Evolutionary conservation across 202 grass and related monocot species (phyloP).

Genomic region (Musa balbisiana): DNA sequence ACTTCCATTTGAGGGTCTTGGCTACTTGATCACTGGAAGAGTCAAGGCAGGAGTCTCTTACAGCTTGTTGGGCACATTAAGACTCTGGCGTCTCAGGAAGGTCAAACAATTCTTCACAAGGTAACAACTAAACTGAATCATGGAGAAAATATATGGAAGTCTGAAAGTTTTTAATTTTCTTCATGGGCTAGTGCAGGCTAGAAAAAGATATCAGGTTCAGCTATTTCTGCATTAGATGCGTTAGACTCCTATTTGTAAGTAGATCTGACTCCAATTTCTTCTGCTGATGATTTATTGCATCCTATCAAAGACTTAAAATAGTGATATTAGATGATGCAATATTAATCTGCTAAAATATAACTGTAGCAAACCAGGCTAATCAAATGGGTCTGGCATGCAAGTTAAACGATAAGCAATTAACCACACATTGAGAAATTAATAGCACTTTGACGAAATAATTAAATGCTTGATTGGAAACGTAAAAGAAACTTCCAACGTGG

Average conservation of each 20-base stretch:
- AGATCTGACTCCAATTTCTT: not conserved
- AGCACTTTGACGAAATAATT: not conserved
- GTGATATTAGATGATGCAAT: too few species aligned
- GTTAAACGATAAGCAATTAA: too few species aligned
- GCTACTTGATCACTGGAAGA: slow-evolving; percentile 66
- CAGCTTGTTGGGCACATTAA: slow-evolving; percentile 62
- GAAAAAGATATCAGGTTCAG: slow-evolving; percentile 98
- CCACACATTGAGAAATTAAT: too few species aligned
- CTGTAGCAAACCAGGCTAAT: too few species aligned
- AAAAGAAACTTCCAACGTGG: not conserved
- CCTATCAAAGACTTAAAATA: too few species aligned
- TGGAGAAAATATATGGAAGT: too few species aligned
- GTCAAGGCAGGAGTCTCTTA: slow-evolving; percentile 42
- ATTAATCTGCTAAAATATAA: too few species aligned
- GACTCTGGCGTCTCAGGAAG: slow-evolving; percentile 85
- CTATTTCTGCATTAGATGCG: slow-evolving; percentile 89
- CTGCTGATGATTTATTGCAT: too few species aligned
- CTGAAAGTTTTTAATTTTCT: not conserved
- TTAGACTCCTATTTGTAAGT: slow-evolving; percentile 56
- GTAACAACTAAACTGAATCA: slow-evolving; percentile 23
- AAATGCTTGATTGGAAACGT: not conserved
- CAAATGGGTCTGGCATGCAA: too few species aligned
- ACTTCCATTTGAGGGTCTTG: slow-evolving; percentile 65
- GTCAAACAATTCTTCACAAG: slow-evolving; percentile 95
- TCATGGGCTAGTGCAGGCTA: slow-evolving; percentile 30